Conservation (phyloP, 176 grass and related monocot genomes). For the Cymbopogon citratus region DNA sequence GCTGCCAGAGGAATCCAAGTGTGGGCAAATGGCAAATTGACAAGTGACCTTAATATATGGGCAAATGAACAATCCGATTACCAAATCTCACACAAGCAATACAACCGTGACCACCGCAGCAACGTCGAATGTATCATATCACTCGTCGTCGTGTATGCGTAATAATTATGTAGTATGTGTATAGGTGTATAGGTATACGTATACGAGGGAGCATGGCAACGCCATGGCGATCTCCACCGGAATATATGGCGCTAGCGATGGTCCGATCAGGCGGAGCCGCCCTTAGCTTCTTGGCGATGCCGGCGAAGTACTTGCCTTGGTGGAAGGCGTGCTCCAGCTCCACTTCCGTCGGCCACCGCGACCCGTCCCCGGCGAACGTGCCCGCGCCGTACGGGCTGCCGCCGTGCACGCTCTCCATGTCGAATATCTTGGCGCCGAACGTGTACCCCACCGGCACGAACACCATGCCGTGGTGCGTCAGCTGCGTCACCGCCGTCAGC, state of each 20-base stretch:
- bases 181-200: not conserved
- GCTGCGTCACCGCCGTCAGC: conserved; percentile 65
- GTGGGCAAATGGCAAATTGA: not conserved
- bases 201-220: not conserved
- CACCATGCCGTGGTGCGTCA: conserved; percentile 77
- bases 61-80: conserved; percentile 2
- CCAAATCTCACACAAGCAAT: conserved; percentile 16
- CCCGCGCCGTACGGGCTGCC: conserved; percentile 62
- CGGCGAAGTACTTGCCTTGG: conserved; percentile 81
- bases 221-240: not conserved
- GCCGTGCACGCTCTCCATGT: conserved; percentile 58
- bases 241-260: not conserved
- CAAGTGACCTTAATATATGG: not conserved
- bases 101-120: not conserved
- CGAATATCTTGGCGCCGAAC: conserved; percentile 69
- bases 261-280: conserved; percentile 33
- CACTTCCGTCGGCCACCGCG: conserved; percentile 54
- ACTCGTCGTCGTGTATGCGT: not conserved
- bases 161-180: not conserved
- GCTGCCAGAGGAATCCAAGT: too few relatives aligned
- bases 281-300: conserved; percentile 79
- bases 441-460: conserved; percentile 74
- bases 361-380: conserved; percentile 68
- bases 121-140: not conserved
- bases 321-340: conserved; percentile 91